phyloP scores from a whole-genome alignment of 352 stramenopile genomes.

The Pythium brassicae region DNA sequence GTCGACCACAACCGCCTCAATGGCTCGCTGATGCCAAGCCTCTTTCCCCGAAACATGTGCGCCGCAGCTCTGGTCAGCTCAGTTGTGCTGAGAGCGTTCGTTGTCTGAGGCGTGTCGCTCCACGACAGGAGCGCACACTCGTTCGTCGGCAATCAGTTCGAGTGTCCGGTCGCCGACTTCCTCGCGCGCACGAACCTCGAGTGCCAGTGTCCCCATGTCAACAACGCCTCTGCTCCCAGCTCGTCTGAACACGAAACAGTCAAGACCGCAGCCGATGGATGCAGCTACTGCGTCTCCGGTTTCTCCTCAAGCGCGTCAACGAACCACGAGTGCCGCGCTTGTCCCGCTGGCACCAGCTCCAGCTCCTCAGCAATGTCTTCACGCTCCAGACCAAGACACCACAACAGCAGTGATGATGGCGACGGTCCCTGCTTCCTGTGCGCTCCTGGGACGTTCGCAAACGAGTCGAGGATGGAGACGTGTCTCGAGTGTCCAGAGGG shows the following conservation, averaged over 20 bases:
- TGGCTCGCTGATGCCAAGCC: too few relatives aligned
- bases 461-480: conserved; percentile 18
- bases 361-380: not conserved
- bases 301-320: conserved; percentile 48
- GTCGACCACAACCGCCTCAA: too few relatives aligned
- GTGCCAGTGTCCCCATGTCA: conserved; percentile 8
- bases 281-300: conserved; percentile 27
- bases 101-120: not conserved
- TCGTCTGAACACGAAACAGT: not conserved
- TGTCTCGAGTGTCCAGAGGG: conserved; percentile 33
- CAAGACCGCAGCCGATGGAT: conserved; percentile 13
- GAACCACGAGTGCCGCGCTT: conserved; percentile 30
- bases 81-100: too few relatives aligned
- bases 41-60: too few relatives aligned
- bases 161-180: conserved; percentile 12
- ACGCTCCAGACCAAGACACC: not conserved
- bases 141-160: conserved; percentile 22
- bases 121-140: conserved; percentile 1
- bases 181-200: conserved; percentile 12
- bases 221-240: too few relatives aligned
- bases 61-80: too few relatives aligned
- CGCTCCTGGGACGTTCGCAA: conserved; percentile 38
- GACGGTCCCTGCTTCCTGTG: conserved; percentile 25
- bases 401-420: too few relatives aligned
- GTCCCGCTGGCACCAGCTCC: conserved; percentile 21